A percentile compares a stretch with the other conserved stretches of the same genome.
These are phyloP conservation scores for Penicillium palitans DNA, from an alignment of 2,329 filamentous ascomycete genomes.

Conservation along the genomic window DNA sequence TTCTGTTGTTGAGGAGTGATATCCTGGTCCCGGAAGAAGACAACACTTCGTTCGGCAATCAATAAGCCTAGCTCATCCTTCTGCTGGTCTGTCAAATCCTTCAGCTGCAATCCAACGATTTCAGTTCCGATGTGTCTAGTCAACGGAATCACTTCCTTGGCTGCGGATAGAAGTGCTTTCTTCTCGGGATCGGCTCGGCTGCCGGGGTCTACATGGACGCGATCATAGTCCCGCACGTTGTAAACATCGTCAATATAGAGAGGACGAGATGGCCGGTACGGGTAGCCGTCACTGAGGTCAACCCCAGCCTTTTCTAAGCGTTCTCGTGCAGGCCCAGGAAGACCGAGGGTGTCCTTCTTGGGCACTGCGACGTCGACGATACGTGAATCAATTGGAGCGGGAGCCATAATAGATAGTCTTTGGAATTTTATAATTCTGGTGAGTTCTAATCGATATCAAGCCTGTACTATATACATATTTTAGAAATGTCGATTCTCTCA, in stretches of 20 bases:
- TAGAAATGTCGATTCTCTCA: neutral
- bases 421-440: neutral
- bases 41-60: slow-evolving; percentile 64
- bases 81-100: slow-evolving; percentile 60
- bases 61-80: slow-evolving; percentile 63
- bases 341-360: slow-evolving; percentile 62
- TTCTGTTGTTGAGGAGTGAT: slow-evolving; percentile 64
- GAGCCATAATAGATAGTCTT: slow-evolving; percentile 45
- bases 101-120: slow-evolving; percentile 63
- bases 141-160: slow-evolving; percentile 63
- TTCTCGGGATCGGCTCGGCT: slow-evolving; percentile 66
- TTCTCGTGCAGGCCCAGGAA: slow-evolving; percentile 58
- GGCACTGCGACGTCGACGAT: slow-evolving; percentile 65
- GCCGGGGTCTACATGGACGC: slow-evolving; percentile 60
- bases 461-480: neutral
- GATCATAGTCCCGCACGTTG: slow-evolving; percentile 61
- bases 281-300: slow-evolving; percentile 69
- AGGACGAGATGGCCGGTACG: slow-evolving; percentile 66
- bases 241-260: slow-evolving; percentile 70
- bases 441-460: neutral
- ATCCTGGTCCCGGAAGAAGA: slow-evolving; percentile 66
- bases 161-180: slow-evolving; percentile 60
- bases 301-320: slow-evolving; percentile 68
- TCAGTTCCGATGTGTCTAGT: slow-evolving; percentile 65
- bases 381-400: slow-evolving; percentile 60